Evolutionary conservation across 345 rosid genomes (phyloP), one percentile per base, ranked within the genome.

Genomic region (Hibiscus tridactylites): DNA sequence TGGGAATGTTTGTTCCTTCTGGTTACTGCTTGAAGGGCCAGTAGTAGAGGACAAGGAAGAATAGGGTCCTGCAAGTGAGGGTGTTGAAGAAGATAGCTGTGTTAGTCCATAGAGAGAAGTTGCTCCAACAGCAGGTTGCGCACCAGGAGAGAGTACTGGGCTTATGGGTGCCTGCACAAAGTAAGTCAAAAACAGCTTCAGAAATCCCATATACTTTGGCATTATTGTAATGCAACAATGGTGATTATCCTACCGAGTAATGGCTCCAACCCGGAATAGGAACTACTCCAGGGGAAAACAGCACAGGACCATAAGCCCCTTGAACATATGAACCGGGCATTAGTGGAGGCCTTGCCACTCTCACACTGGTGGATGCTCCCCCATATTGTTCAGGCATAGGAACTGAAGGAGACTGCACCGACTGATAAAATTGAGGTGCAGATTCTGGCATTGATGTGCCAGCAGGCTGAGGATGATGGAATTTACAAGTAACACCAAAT

Each of bases 401-500:
- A 64, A 71, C 83, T 65, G 89, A 72, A 60, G 87, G 88, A 78
- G 98, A 88, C 80, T 89, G 97, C 88, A 89, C 91, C 79, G 86
- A 44, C 1, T 90, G 86, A 87, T 88, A 93, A 79, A 93, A 84
- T 78, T 80, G 84, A 81, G 96, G 84, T 81, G 90, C 87, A 80
- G 92, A 82, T 61, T 85, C 81, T 28, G 87, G 83, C 72, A 80
- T 33, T 26, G 90, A 80, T 26, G 89, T 72, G 74, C 82, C 84
- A 81, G 91, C 88, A 63, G 85, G 93, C 77, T 83, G 91, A 79
- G 98, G 97, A 85, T 93, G 98, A 82, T 91, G 92, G 79, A 89
- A 93, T 86, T 91, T 93, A 86, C 98, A 91, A 49, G 96, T 91
- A 58, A 84, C 79, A 79, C 96, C 98, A 83, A 93, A 93, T 78